Evolutionary conservation across 768 basidiomycete genomes (phyloP).

Genomic region (Phaffia australis): DNA sequence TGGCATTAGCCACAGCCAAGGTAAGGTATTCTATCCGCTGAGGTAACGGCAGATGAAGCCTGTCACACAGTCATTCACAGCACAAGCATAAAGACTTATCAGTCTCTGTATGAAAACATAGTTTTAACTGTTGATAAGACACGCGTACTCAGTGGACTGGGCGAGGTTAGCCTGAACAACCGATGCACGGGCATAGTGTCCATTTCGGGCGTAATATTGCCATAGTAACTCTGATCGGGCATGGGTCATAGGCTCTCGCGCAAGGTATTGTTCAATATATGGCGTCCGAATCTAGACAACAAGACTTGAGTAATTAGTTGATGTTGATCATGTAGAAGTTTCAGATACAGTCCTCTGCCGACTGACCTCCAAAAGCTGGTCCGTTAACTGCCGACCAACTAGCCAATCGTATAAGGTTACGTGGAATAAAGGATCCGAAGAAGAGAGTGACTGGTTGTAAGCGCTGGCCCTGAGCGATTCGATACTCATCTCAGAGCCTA

Average conservation of each 20-base stretch:
- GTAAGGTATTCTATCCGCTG: constrained; percentile 82
- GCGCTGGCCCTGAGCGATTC: constrained; percentile 71
- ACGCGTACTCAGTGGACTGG: constrained; percentile 65
- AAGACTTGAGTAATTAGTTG: not conserved
- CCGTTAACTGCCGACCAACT: constrained; percentile 62
- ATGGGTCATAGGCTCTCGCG: constrained; percentile 64
- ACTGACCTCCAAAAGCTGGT: constrained; percentile 78
- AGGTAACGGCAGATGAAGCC: constrained; percentile 45
- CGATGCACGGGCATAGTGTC: constrained; percentile 75
- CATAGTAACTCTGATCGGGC: constrained; percentile 81
- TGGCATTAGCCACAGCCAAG: constrained; percentile 87
- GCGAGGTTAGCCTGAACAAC: constrained; percentile 72
- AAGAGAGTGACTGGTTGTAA: constrained; percentile 71
- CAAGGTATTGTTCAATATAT: constrained; percentile 79
- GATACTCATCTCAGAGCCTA: constrained; percentile 42
- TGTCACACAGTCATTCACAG: constrained; percentile 4
- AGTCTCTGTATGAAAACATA: not conserved
- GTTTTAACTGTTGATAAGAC: not conserved
- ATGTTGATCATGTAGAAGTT: not conserved
- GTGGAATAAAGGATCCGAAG: constrained; percentile 87
- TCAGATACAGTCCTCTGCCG: too few relatives aligned
- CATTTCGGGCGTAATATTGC: constrained; percentile 93
- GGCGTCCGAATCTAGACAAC: constrained; percentile 61
- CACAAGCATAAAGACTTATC: not conserved
- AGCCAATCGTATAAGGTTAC: constrained; percentile 91